Conservation (phyloP, 2,329 filamentous ascomycete species). For the Calonectria ilicicola region DNA sequence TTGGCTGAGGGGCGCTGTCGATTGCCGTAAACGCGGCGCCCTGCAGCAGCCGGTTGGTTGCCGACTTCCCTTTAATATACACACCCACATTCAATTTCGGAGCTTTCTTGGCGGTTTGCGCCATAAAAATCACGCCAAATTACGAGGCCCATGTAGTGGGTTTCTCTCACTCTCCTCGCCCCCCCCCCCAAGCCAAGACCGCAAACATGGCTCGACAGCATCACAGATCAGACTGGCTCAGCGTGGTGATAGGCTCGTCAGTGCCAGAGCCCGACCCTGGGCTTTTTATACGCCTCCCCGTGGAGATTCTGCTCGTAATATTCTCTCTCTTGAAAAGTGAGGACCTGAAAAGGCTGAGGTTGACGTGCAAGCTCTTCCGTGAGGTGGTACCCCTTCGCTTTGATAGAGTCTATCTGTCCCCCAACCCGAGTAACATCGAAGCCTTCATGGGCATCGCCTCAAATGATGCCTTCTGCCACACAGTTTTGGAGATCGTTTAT, state of each 20-base stretch:
- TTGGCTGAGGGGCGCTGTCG: too few relatives aligned
- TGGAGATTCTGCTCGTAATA: not conserved
- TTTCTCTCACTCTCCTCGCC: not conserved
- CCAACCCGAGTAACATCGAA: not conserved
- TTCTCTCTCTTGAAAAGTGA: not conserved
- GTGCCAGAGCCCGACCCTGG: not conserved
- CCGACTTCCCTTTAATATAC: not conserved
- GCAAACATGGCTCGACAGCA: not conserved
- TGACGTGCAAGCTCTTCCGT: not conserved
- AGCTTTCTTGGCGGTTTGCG: not conserved
- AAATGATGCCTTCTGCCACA: not conserved
- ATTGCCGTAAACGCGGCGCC: not conserved
- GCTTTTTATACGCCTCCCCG: not conserved
- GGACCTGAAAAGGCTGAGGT: not conserved
- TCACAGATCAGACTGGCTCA: not conserved
- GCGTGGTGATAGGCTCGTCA: not conserved
- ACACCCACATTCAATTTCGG: too few relatives aligned
- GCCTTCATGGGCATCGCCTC: not conserved
- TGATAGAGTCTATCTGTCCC: not conserved
- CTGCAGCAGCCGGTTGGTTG: not conserved
- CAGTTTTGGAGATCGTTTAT: not conserved
- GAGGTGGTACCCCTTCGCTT: not conserved
- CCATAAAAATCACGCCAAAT: not conserved
- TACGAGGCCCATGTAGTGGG: too few relatives aligned
- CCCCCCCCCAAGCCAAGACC: not conserved